phyloP scores from a whole-genome alignment of 352 stramenopile species.

The Globisporangium sylvaticum region DNA sequence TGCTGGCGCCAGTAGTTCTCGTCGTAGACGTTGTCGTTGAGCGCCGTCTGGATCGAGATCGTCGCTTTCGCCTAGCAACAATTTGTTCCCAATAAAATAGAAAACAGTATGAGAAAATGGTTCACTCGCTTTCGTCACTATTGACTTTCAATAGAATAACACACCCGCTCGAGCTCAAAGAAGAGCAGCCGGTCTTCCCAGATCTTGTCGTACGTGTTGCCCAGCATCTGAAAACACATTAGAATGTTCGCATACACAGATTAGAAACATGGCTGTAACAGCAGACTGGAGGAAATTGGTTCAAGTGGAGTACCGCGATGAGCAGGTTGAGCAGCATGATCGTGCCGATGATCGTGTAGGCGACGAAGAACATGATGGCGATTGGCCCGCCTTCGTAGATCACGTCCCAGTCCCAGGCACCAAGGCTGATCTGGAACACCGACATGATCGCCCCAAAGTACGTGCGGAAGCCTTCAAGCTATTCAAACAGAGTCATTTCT shows the following conservation, averaged over 20 bases:
- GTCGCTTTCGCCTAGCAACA: slow-evolving; percentile 56
- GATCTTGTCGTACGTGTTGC: slow-evolving; percentile 84
- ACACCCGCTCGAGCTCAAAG: slow-evolving; percentile 74
- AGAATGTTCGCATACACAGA: not conserved
- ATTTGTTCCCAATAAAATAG: not conserved
- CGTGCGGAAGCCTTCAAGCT: slow-evolving; percentile 65
- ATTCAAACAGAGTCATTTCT: too few relatives aligned
- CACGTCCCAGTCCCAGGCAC: slow-evolving; percentile 69
- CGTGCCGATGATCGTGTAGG: slow-evolving; percentile 71
- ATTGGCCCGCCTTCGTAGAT: slow-evolving; percentile 70
- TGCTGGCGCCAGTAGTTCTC: slow-evolving; percentile 68
- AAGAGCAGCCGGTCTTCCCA: slow-evolving; percentile 80
- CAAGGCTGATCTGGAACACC: slow-evolving; percentile 71
- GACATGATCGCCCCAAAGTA: slow-evolving; percentile 54
- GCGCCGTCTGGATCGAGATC: slow-evolving; percentile 64
- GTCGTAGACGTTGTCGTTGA: slow-evolving; percentile 70
- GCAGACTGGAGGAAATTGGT: not conserved
- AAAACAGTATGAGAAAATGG: not conserved
- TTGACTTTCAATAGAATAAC: not conserved
- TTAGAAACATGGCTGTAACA: not conserved
- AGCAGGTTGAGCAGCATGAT: slow-evolving; percentile 84
- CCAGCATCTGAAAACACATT: slow-evolving; percentile 51
- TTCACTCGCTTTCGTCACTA: not conserved
- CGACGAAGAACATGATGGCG: slow-evolving; percentile 65
- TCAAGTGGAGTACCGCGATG: slow-evolving; percentile 41